Evolutionary conservation across 306 rosid species (phyloP).

Genomic region (Inga oerstediana): DNA sequence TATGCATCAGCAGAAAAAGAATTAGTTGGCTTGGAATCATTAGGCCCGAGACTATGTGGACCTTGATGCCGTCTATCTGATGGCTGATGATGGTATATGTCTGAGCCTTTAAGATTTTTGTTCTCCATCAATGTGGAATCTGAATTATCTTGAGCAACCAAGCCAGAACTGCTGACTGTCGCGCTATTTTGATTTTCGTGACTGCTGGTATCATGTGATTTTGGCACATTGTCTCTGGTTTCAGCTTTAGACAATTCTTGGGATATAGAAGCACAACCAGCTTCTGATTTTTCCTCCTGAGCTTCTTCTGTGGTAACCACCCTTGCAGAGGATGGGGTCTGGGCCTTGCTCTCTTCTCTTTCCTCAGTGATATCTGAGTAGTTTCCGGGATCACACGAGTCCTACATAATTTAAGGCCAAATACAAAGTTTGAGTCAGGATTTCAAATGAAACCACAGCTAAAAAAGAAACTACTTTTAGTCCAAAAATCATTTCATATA

Average conservation of each 20-base stretch:
- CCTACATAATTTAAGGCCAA: constrained; percentile 55
- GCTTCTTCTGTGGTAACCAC: constrained; percentile 39
- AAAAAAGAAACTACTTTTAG: not conserved
- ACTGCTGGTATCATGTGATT: constrained; percentile 38
- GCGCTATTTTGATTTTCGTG: constrained; percentile 36
- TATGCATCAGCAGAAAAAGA: constrained; percentile 37
- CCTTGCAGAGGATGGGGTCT: constrained; percentile 39
- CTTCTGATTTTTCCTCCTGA: constrained; percentile 46
- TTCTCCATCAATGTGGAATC: constrained; percentile 44
- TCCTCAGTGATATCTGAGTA: constrained; percentile 86
- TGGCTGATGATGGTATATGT: constrained; percentile 38
- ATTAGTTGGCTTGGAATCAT: constrained; percentile 32
- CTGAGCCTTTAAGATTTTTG: constrained; percentile 44
- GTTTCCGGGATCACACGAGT: constrained; percentile 80
- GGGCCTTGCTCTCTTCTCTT: constrained; percentile 73
- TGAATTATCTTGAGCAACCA: constrained; percentile 53
- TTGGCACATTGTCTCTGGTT: constrained; percentile 43
- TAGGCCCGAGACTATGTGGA: constrained; percentile 30
- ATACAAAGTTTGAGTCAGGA: constrained; percentile 23
- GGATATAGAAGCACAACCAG: constrained; percentile 24
- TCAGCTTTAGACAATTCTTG: constrained; percentile 43
- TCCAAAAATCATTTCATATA: constrained; percentile 25
- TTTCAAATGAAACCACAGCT: not conserved
- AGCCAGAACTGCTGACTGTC: constrained; percentile 38
- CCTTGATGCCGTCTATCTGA: constrained; percentile 40